A percentile compares a stretch with the other conserved stretches of the same genome.
Evolutionary conservation across 306 rosid species (phyloP).

Genomic region (Sechiopsis laciniata): DNA sequence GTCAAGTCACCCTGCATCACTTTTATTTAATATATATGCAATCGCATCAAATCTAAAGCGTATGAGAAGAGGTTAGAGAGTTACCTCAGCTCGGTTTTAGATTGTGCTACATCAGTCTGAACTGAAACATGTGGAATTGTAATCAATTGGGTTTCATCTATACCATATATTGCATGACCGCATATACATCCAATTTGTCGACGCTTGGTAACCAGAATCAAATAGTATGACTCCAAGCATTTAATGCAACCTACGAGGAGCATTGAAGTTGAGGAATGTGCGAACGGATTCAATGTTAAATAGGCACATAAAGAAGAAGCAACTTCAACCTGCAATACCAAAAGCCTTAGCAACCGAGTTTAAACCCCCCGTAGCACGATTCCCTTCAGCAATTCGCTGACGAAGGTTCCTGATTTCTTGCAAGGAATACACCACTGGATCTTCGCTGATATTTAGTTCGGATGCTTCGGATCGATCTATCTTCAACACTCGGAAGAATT

Average conservation of each 20-base stretch:
- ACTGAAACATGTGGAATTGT: conserved; percentile 74
- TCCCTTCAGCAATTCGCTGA: conserved; percentile 78
- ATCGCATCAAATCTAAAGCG: not conserved
- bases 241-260: conserved; percentile 64
- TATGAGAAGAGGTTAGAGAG: not conserved
- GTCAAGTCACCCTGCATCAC: too few relatives aligned
- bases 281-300: not conserved
- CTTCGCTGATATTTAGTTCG: conserved; percentile 76
- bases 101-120: conserved; percentile 78
- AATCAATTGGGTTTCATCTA: conserved; percentile 73
- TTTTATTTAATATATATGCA: not conserved
- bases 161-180: conserved; percentile 81
- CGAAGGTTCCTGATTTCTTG: conserved; percentile 75
- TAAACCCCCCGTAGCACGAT: conserved; percentile 82
- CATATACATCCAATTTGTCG: conserved; percentile 81
- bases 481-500: conserved; percentile 68
- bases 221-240: conserved; percentile 82
- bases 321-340: conserved; percentile 72
- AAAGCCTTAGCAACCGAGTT: conserved; percentile 56
- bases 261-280: not conserved
- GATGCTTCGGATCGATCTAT: conserved; percentile 88
- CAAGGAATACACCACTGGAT: conserved; percentile 75
- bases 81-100: conserved; percentile 82
- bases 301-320: conserved; percentile 10
- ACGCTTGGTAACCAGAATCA: conserved; percentile 85